Conservation (phyloP, 2,329 filamentous ascomycete species). For the Fusarium xyrophilum region DNA sequence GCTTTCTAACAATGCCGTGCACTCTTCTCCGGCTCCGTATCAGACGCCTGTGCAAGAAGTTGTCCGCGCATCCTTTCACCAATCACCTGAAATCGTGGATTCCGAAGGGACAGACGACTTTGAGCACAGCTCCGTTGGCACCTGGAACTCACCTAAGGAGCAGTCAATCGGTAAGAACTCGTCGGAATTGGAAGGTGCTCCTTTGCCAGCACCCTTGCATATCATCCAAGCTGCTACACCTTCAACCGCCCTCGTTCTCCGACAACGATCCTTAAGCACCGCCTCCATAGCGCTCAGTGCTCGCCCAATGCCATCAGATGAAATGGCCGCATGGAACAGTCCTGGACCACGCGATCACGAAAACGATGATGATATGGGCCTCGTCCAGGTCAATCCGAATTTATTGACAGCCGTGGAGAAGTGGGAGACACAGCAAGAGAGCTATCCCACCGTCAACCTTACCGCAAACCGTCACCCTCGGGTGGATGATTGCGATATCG, state of each 20-base stretch:
- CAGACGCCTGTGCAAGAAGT: neutral
- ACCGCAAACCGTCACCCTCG: neutral
- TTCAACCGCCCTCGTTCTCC: neutral
- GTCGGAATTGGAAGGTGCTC: neutral
- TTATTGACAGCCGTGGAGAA: neutral
- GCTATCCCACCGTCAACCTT: neutral
- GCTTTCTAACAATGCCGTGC: neutral
- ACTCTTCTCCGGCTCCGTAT: neutral
- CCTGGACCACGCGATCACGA: neutral
- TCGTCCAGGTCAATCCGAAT: neutral
- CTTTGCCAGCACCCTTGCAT: constrained; percentile 32
- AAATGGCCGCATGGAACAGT: neutral
- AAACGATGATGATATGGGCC: neutral
- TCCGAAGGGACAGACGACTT: neutral
- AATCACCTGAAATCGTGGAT: neutral
- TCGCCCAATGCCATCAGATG: neutral
- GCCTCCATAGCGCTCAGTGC: constrained; percentile 24
- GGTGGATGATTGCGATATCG: constrained; percentile 44
- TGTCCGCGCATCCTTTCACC: constrained; percentile 1
- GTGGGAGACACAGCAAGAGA: neutral
- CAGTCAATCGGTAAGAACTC: neutral
- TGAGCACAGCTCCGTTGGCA: neutral
- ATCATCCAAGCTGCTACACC: constrained; percentile 25
- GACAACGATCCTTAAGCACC: neutral
- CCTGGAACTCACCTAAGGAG: constrained; percentile 12